phyloP scores from a whole-genome alignment of 805 yeast species.

The Blastobotrys parvus region DNA sequence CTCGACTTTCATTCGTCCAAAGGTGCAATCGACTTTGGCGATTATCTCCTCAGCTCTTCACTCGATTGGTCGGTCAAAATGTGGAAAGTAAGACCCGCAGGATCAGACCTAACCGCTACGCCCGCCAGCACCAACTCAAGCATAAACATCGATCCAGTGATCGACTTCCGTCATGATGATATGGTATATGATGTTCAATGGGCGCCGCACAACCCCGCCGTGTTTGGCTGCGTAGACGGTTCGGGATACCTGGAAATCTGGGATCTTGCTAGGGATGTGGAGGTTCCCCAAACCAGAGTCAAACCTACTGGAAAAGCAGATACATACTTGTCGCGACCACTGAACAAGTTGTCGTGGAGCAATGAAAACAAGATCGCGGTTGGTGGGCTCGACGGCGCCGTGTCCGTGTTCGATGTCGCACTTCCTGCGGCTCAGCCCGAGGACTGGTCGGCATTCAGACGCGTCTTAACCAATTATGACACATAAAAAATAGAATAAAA shows the following conservation, averaged over 20 bases:
- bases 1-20: constrained; percentile 21
- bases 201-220: constrained; percentile 27
- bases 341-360: constrained; percentile 28
- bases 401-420: constrained; percentile 24
- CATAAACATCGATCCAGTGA: constrained; percentile 3
- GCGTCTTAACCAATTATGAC: background rate
- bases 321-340: constrained; percentile 15
- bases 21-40: constrained; percentile 21
- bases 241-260: constrained; percentile 31
- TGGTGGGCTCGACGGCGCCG: constrained; percentile 28
- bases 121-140: constrained; percentile 1
- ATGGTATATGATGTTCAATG: constrained; percentile 31
- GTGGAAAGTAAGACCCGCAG: constrained; percentile 22
- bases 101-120: constrained; percentile 3
- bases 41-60: constrained; percentile 25
- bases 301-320: constrained; percentile 8
- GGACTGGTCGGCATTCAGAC: constrained; percentile 11
- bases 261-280: constrained; percentile 29
- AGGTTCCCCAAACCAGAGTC: constrained; percentile 21
- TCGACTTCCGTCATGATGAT: constrained; percentile 22
- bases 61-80: constrained; percentile 33
- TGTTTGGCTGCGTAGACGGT: constrained; percentile 31
- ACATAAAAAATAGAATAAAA: too few species aligned
- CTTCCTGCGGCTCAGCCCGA: constrained; percentile 9
- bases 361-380: constrained; percentile 22